These are phyloP conservation scores for Salix caprea DNA, from an alignment of 345 rosid genomes.

Conservation along the genomic window DNA sequence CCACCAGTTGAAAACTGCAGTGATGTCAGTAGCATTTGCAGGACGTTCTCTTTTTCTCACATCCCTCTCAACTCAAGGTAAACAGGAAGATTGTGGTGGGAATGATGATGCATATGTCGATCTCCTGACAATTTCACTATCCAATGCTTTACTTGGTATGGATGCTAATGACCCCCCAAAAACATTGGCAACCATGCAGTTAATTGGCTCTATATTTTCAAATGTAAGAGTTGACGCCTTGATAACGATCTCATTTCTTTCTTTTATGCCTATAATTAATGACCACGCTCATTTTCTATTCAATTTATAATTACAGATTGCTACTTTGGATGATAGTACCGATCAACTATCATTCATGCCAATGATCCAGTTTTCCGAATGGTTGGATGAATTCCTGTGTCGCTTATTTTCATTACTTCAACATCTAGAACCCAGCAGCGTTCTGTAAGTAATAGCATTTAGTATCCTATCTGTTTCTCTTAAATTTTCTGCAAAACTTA, in stretches of 20 bases:
- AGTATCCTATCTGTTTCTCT: background rate
- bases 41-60: conserved; percentile 85
- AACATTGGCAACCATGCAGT: conserved; percentile 93
- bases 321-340: conserved; percentile 64
- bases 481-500: background rate
- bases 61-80: conserved; percentile 49
- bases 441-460: conserved; percentile 57
- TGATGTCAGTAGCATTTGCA: conserved; percentile 94
- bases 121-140: conserved; percentile 74
- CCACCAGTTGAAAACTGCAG: conserved; percentile 96
- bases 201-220: conserved; percentile 95
- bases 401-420: conserved; percentile 83
- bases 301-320: conserved; percentile 48
- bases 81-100: conserved; percentile 49
- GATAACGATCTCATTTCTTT: background rate
- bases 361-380: conserved; percentile 77
- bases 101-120: conserved; percentile 44
- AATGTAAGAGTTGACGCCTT: conserved; percentile 54
- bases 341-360: conserved; percentile 65
- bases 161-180: conserved; percentile 99
- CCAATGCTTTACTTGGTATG: conserved; percentile 96
- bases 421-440: conserved; percentile 88
- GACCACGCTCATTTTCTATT: background rate
- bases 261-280: background rate
- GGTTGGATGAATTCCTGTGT: conserved; percentile 94